These are phyloP conservation scores for Sporothrix globosa DNA, from an alignment of 2,329 filamentous ascomycete genomes.

Conservation along the genomic window DNA sequence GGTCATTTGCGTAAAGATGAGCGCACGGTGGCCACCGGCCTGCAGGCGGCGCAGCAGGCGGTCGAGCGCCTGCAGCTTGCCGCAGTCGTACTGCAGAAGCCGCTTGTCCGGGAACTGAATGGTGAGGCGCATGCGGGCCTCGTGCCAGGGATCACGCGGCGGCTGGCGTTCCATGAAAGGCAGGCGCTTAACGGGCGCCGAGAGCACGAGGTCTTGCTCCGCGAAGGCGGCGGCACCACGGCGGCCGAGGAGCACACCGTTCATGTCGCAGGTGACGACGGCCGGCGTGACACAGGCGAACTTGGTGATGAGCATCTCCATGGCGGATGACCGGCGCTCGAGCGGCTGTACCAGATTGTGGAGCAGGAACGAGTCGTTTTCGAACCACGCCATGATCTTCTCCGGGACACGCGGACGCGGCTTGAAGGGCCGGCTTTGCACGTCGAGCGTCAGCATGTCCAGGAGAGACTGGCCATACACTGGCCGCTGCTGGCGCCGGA, in stretches of 20 bases:
- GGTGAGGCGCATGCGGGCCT: constrained; percentile 85
- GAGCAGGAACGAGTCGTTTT: constrained; percentile 67
- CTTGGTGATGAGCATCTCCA: constrained; percentile 78
- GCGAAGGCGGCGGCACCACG: constrained; percentile 61
- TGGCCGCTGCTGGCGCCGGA: constrained; percentile 77
- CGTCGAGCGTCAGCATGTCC: constrained; percentile 69
- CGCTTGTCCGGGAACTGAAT: constrained; percentile 97
- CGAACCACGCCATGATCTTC: constrained; percentile 73
- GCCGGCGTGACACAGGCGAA: constrained; percentile 93
- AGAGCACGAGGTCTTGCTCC: constrained; percentile 60
- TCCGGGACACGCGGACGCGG: constrained; percentile 63
- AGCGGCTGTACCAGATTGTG: constrained; percentile 73
- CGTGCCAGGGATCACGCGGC: constrained; percentile 82
- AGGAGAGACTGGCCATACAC: constrained; percentile 81
- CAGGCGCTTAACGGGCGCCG: constrained; percentile 58
- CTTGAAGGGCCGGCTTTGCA: constrained; percentile 61
- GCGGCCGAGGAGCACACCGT: constrained; percentile 66
- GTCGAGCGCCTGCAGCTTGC: constrained; percentile 90
- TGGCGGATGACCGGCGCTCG: constrained; percentile 68
- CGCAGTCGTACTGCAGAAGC: constrained; percentile 96
- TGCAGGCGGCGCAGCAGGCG: constrained; percentile 84
- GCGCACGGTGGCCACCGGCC: constrained; percentile 83
- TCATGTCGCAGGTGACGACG: constrained; percentile 78
- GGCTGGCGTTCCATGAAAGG: constrained; percentile 61
- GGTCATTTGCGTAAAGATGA: constrained; percentile 99